Base-by-base conservation (phyloP, 2,329 filamentous ascomycete genomes). In the Calonectria ilicicola region DNA sequence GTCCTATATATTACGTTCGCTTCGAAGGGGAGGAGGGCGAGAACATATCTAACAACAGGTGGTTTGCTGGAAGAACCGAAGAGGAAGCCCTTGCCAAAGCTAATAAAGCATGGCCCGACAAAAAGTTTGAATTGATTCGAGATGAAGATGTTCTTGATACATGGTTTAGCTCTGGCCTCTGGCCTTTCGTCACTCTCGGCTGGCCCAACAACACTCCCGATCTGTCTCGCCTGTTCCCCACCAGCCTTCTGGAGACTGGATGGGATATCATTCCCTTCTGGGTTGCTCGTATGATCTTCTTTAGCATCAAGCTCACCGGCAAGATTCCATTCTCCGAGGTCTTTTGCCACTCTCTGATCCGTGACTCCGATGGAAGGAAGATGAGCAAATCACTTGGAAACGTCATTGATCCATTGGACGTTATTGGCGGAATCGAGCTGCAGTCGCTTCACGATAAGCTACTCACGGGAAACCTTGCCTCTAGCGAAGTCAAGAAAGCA, bases 331-430 rank as follows among this genome's bases (percentile, higher is more conserved):
- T 98, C 87, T 93, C 89, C 67, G 96, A 98, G 86, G 96, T 98
- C 19, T 98, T 97, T 88, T 98, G 96, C 83, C 96, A 98, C 85
- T 60, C 53, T 26, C 26, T 60, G 21, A 60, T 98, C 76, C 93
- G 96, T 81, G 96, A 98, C 82, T 96, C 94, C 0, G 96, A 98
- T 77, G 96, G 96, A 64, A 90, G 96, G 73, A 98, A 98, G 86
- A 98, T 98, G 96, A 97, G 94, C 74, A 98, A 98, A 87, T 98
- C 95, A 69, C 84, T 98, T 65, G 96, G 96, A 65, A 98, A 98
- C 80, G 96, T 98, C 77, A 93, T 98, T 78, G 96, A 98, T 82
- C 96, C 96, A 70, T 88, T 98, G 53, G 96, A 98, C 83, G 94
- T 98, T 76, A 98, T 98, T 84, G 89, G 93, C 67, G 96, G 96